A percentile compares a stretch with the other conserved stretches of the same genome.
phyloP scores from a whole-genome alignment of 352 stramenopile genomes.

The Phytopythium cucurbitacearum region DNA sequence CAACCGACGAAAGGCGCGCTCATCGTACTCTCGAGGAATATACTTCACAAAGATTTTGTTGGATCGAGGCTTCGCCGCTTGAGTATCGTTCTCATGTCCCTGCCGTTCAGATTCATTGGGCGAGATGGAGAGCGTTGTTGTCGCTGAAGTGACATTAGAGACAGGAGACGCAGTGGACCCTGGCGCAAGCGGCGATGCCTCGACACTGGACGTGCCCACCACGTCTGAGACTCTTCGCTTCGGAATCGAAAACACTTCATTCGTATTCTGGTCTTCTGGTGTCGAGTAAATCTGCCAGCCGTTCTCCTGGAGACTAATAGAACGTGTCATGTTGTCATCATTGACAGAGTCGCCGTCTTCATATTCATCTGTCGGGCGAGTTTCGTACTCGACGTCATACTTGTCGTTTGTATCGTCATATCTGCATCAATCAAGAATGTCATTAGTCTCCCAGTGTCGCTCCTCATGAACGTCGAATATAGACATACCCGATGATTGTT shows the following conservation, averaged over 20 bases:
- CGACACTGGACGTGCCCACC: slow-evolving; percentile 1
- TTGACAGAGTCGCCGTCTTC: background rate
- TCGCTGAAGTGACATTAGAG: background rate
- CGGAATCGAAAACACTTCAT: slow-evolving; percentile 78
- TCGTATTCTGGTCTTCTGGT: slow-evolving; percentile 44
- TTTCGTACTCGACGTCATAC: slow-evolving; percentile 49
- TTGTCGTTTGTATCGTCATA: slow-evolving; percentile 32
- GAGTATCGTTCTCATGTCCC: background rate
- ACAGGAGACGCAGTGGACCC: slow-evolving; percentile 1
- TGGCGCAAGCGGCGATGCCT: slow-evolving; percentile 2
- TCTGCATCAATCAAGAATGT: slow-evolving; percentile 5
- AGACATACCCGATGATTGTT: slow-evolving; percentile 36
- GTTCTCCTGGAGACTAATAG: slow-evolving; percentile 27
- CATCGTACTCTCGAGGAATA: slow-evolving; percentile 47
- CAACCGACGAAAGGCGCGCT: slow-evolving; percentile 30
- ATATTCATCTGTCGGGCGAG: background rate
- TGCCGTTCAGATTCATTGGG: slow-evolving; percentile 2
- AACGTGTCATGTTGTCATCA: background rate
- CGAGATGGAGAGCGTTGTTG: slow-evolving; percentile 4
- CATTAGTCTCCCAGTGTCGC: background rate
- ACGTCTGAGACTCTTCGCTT: slow-evolving; percentile 22
- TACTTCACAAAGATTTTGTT: slow-evolving; percentile 71
- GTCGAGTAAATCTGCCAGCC: slow-evolving; percentile 76
- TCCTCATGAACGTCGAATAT: background rate
- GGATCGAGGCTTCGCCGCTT: slow-evolving; percentile 8